A percentile compares a stretch with the other conserved stretches of the same genome.
Conservation (phyloP, 805 yeast genomes). For the Spathaspora passalidarum region DNA sequence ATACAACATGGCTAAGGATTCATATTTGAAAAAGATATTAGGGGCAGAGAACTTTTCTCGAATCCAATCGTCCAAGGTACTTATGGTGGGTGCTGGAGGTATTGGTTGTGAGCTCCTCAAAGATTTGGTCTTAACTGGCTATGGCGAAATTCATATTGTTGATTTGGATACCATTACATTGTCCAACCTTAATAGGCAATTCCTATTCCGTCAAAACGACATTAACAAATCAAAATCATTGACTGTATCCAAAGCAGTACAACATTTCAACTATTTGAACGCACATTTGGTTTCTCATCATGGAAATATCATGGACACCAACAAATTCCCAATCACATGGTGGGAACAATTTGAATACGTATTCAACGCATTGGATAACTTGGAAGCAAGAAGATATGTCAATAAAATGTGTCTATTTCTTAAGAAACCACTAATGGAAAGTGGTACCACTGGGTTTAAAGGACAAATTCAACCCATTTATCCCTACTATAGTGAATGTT, state of each 20-base stretch:
- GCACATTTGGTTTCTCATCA: slow-evolving; percentile 74
- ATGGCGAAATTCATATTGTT: slow-evolving; percentile 86
- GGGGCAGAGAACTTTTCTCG: slow-evolving; percentile 32
- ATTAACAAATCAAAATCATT: slow-evolving; percentile 84
- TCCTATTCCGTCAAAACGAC: slow-evolving; percentile 83
- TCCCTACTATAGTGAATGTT: slow-evolving; percentile 84
- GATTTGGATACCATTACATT: slow-evolving; percentile 94
- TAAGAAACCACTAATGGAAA: slow-evolving; percentile 77
- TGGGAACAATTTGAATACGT: slow-evolving; percentile 67
- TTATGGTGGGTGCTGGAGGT: slow-evolving; percentile 95
- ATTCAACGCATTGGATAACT: slow-evolving; percentile 90
- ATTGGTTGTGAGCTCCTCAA: slow-evolving; percentile 91
- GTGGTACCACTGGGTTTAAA: slow-evolving; percentile 91
- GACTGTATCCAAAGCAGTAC: slow-evolving; percentile 83
- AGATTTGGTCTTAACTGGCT: slow-evolving; percentile 72
- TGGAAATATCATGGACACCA: slow-evolving; percentile 82
- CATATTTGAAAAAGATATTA: slow-evolving; percentile 42
- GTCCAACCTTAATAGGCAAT: slow-evolving; percentile 90
- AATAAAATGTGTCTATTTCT: slow-evolving; percentile 77
- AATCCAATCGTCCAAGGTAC: slow-evolving; percentile 48
- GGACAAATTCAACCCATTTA: slow-evolving; percentile 94
- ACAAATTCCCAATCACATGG: slow-evolving; percentile 71
- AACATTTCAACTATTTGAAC: slow-evolving; percentile 57
- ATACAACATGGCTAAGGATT: slow-evolving; percentile 34
- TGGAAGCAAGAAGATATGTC: slow-evolving; percentile 89